Base-by-base conservation (phyloP, 1,139 yeast species). In the Hansenula anomala region DNA sequence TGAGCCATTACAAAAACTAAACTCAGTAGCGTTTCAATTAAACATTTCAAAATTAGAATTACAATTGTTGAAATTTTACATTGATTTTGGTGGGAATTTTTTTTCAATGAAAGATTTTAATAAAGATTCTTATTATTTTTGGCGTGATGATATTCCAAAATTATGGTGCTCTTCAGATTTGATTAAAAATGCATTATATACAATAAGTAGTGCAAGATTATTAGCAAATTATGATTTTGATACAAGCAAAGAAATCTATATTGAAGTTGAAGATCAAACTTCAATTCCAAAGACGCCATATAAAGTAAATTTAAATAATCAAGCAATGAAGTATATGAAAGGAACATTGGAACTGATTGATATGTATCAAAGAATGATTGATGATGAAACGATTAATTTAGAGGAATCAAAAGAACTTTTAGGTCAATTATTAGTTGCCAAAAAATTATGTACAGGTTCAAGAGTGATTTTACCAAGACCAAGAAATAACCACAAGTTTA, bases 41-140 rank as follows among this genome's bases (percentile, higher is more conserved):
- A 10, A 36, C 3, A 19, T 39, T 2, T 7, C 37, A 6, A 22
- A 26, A 14, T 36, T 39, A n/a, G 40, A 39, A 33, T 26, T 30
- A n/a, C 28, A 31, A 17, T 17, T 36, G 5, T 17, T 36, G 8
- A 31, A 28, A 15, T 30, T 30, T 16, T 36, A 26, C 23, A 6
- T 43, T 12, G 51, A 46, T 23, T 49, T 49, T 34, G 51, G 52
- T 17, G 51, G 48, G 6, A 32, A 30, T 5, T 43, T 47, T 36
- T 47, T 52, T 35, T 40, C 52, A 1, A n/a, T n/a, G n/a, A n/a
- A n/a, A n/a, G n/a, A n/a, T n/a, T 36, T 41, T 7, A 42, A 43
- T 30, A 39, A 34, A 26, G 36, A 39, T 18, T 19, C 31, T 7
- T 30, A 36, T 29, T 15, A 22, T 1, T 39, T 52, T 25, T 45